Evolutionary conservation across 2,329 filamentous ascomycete species (phyloP).

Genomic region (Talaromyces sp.): DNA sequence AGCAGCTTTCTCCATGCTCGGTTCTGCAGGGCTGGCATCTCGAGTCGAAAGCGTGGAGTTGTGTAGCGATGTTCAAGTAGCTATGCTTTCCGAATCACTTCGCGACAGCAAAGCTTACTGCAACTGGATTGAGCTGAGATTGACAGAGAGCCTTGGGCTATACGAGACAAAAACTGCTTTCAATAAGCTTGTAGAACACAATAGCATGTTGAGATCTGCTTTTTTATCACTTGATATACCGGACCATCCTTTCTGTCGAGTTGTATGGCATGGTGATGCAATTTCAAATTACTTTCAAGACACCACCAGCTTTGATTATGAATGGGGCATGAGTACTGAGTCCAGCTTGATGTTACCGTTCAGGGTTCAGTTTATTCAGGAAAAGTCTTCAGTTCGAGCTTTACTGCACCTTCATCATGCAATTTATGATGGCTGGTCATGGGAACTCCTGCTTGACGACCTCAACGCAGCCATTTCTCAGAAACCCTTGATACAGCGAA

Average conservation of each 20-base stretch:
- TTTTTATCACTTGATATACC: slow-evolving; percentile 55
- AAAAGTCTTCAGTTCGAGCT: slow-evolving; percentile 24
- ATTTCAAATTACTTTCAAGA: slow-evolving; percentile 45
- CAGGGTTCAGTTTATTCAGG: slow-evolving; percentile 52
- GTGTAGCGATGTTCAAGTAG: slow-evolving; percentile 70
- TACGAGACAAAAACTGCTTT: slow-evolving; percentile 51
- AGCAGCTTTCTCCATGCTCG: slow-evolving; percentile 42
- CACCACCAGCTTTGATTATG: slow-evolving; percentile 38
- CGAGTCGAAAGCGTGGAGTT: slow-evolving; percentile 44
- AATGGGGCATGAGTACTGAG: slow-evolving; percentile 32
- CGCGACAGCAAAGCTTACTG: slow-evolving; percentile 62
- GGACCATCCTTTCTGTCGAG: slow-evolving; percentile 54
- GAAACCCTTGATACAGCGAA: slow-evolving; percentile 38
- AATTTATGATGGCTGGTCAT: slow-evolving; percentile 90
- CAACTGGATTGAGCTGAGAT: slow-evolving; percentile 69
- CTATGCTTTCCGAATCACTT: slow-evolving; percentile 75
- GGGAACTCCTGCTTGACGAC: slow-evolving; percentile 69
- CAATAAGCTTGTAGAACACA: slow-evolving; percentile 47
- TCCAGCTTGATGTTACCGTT: slow-evolving; percentile 57
- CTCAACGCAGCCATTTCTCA: slow-evolving; percentile 52
- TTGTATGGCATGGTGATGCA: slow-evolving; percentile 58
- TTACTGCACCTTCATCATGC: slow-evolving; percentile 71
- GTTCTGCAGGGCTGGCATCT: slow-evolving; percentile 27
- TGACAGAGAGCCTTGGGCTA: slow-evolving; percentile 39
- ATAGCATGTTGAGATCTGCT: slow-evolving; percentile 69